Evolutionary conservation across 148 eudicot species (phyloP), one percentile per base, ranked within the genome.

Genomic region (Spergularia bocconei): DNA sequence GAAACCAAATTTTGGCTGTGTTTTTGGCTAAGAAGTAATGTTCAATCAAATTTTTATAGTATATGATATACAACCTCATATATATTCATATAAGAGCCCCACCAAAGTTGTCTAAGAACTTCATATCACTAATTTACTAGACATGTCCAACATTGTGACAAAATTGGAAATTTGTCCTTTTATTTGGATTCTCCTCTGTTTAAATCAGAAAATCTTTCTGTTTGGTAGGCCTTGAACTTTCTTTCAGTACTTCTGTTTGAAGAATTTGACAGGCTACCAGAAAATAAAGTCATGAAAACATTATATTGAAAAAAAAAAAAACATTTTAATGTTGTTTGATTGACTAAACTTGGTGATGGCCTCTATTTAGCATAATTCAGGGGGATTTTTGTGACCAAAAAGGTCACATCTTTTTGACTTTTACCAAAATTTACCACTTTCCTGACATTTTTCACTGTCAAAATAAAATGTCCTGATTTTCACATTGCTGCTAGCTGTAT

Each of bases 321-420:
- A n/a, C n/a, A 67, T 19, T 10, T 67, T 67, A 20, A n/a, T 67
- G 2, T 44, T 67, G 56, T 48, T 67, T 67, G 36, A 67, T 19
- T 67, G 71, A 67, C 71, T 50, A 61, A 15, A 16, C 55, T 48
- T 48, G 23, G 47, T 70, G 25, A 16, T n/a, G 17, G 44, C 59
- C 44, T 71, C 41, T 71, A 47, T 67, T 73, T 74, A 23, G 70
- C 74, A 79, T 51, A 74, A 78, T 58, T 74, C 23, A 75, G 8
- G 69, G 58, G n/a, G 60, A 50, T 23, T 73, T 62, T 66, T 47
- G 39, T 58, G 59, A 33, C 41, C 63, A 23, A 52, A 79, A 67
- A 52, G 41, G 67, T 61, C 23, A 67, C 17, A 15, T 7, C 54
- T 67, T 69, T 60, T 60, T 63, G 74, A 73, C 77, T 33, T 63